phyloP scores from a whole-genome alignment of 306 rosid species.

The Hippophae rhamnoides region DNA sequence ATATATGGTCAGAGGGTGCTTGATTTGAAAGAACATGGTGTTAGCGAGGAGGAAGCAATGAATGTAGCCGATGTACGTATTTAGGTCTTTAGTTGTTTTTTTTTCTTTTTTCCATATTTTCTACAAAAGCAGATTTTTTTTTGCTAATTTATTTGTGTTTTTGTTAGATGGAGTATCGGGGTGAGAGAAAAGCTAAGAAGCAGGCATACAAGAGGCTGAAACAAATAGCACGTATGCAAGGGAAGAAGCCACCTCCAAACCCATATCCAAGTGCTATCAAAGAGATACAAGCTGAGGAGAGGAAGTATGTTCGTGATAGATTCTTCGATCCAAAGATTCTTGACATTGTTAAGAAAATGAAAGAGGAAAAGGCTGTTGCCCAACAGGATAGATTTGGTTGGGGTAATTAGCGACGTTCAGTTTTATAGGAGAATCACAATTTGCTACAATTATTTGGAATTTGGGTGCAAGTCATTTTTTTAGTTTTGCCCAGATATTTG shows the following conservation, averaged over 20 bases:
- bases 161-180: conserved; percentile 69
- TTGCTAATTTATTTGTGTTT: conserved; percentile 12
- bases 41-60: conserved; percentile 68
- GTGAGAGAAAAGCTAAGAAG: conserved; percentile 64
- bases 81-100: background rate
- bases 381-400: conserved; percentile 26
- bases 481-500: too few species aligned
- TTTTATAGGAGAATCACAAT: too few species aligned
- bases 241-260: conserved; percentile 73
- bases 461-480: too few species aligned
- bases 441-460: too few species aligned
- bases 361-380: conserved; percentile 32
- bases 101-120: background rate
- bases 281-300: conserved; percentile 77
- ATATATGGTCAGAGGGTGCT: conserved; percentile 58
- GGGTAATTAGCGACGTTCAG: conserved; percentile 6
- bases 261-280: conserved; percentile 67
- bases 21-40: conserved; percentile 66
- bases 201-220: conserved; percentile 60
- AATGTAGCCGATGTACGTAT: conserved; percentile 65
- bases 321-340: conserved; percentile 52
- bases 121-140: conserved; percentile 3
- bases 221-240: conserved; percentile 60
- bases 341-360: conserved; percentile 43
- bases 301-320: conserved; percentile 58